Evolutionary conservation across 139 green algal genomes (phyloP).

Genomic region (Zygnema circumcarinatum): DNA sequence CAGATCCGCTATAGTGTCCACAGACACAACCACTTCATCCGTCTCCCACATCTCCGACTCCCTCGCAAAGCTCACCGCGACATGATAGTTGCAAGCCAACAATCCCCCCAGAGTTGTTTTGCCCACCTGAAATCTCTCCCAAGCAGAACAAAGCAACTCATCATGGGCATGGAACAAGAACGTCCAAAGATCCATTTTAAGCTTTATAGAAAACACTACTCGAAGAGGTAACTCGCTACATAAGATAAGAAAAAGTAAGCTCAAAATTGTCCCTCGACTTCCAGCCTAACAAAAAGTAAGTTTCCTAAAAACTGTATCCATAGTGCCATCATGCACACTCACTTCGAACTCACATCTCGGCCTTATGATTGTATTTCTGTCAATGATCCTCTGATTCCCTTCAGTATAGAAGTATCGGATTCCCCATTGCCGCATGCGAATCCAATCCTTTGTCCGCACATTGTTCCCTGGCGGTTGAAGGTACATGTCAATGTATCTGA

Average conservation of each 20-base stretch:
- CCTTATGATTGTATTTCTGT: constrained; percentile 16
- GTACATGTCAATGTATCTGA: constrained; percentile 29
- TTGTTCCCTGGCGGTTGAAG: constrained; percentile 3
- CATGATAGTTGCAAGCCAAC: not conserved
- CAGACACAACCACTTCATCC: constrained; percentile 13
- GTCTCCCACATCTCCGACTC: constrained; percentile 8
- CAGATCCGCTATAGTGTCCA: constrained; percentile 2
- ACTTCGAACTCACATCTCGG: constrained; percentile 9
- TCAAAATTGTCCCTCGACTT: no score
- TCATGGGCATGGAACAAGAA: no score
- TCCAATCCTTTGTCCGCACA: constrained; percentile 4
- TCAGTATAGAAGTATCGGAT: constrained; percentile 12
- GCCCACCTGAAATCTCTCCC: not conserved
- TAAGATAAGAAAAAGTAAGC: not conserved
- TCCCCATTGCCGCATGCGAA: constrained; percentile 20
- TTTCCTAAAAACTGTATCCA: no score
- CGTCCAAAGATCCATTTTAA: no score
- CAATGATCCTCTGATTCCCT: constrained; percentile 18
- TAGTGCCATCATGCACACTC: no score
- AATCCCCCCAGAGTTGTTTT: constrained; percentile 13
- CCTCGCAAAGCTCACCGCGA: constrained; percentile 16
- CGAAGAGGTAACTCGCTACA: not conserved
- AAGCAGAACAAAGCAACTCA: no score
- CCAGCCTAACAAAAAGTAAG: no score
- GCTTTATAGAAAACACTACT: not conserved